A percentile compares a stretch with the other conserved stretches of the same genome.
Evolutionary conservation across 805 yeast genomes (phyloP).

Genomic region (Candida boleticola): DNA sequence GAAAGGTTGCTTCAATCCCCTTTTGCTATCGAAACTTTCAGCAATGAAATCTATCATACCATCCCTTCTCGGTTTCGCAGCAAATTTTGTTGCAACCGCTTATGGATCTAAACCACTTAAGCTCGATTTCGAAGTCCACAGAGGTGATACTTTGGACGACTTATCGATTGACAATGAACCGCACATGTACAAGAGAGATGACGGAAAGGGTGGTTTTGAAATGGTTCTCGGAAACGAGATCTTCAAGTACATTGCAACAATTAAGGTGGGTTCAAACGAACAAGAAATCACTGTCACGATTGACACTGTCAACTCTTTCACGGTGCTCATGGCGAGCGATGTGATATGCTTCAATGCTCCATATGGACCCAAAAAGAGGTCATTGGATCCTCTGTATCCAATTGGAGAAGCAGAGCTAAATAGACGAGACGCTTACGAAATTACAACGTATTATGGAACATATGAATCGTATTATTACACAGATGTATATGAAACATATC

Average conservation of each 20-base stretch:
- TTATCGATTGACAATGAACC: constrained; percentile 8
- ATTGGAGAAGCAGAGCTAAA: too few relatives aligned
- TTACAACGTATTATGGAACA: too few relatives aligned
- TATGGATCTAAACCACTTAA: constrained; percentile 36
- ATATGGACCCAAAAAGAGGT: too few relatives aligned
- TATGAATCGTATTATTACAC: too few relatives aligned
- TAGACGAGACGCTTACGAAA: too few relatives aligned
- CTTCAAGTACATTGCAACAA: constrained; percentile 26
- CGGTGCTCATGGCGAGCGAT: constrained; percentile 29
- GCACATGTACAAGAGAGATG: constrained; percentile 15
- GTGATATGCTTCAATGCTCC: constrained; percentile 23
- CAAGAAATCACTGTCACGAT: constrained; percentile 15
- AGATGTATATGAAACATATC: too few relatives aligned
- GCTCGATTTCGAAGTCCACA: neutral
- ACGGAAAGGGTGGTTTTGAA: constrained; percentile 14
- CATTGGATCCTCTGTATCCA: too few relatives aligned
- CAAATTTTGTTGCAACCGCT: constrained; percentile 41
- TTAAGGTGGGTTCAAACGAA: constrained; percentile 27
- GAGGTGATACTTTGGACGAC: constrained; percentile 8
- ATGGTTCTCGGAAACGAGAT: constrained; percentile 20
- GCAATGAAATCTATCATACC: too few relatives aligned
- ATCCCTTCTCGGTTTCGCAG: too few relatives aligned
- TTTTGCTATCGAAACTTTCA: too few relatives aligned
- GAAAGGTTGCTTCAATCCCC: too few relatives aligned
- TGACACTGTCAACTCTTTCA: neutral